Base-by-base conservation (phyloP, 495 filamentous ascomycete species). In the Margaritispora aquatica region DNA sequence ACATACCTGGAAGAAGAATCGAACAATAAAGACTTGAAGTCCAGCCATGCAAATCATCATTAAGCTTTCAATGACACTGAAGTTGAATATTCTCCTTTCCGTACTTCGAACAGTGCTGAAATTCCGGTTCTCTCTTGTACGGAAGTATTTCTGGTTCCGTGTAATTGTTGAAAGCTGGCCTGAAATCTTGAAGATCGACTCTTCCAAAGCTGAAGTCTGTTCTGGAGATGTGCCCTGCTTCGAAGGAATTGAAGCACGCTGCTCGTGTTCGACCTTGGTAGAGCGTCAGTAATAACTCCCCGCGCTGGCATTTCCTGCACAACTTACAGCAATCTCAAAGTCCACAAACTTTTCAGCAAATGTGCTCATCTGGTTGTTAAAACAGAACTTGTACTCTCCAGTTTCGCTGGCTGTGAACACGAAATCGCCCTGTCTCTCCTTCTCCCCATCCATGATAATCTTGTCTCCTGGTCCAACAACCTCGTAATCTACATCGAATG, bases 71-170 rank as follows among this genome's bases (percentile, higher is more conserved):
- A 97, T 87, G 49, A 99, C 78, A 67, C 89, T 96, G 75, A 99
- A 97, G 71, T 97, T 97, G 75, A 96, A 93, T 64, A 99, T 97
- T 47, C 95, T 80, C 63, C 80, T 81, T 77, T 99, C 95, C 26
- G 95, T 99, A 73, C 91, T 96, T 70, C 91, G 81, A 55, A 99
- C 95, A 4, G 95, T 99, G 74, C 90, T 96, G 75, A 97, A 96
- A 72, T 99, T 99, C 49, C 95, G 84, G 79, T 99, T 97, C 78
- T 99, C 95, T 62, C 95, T 85, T 1, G 95, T 99, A 29, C 95
- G 89, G 86, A 99, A 99, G 76, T 97, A 97, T 70, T 97, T 97
- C 71, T 99, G 95, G 77, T 96, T 96, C 50, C 95, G 86, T 19
- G 89, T 90, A 69, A 99, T 93, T 55, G 93, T 97, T n/a, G 91